Evolutionary conservation across 2,329 filamentous ascomycete species (phyloP), one percentile per base, ranked within the genome.

Genomic region (Bimuria novae-zelandiae): DNA sequence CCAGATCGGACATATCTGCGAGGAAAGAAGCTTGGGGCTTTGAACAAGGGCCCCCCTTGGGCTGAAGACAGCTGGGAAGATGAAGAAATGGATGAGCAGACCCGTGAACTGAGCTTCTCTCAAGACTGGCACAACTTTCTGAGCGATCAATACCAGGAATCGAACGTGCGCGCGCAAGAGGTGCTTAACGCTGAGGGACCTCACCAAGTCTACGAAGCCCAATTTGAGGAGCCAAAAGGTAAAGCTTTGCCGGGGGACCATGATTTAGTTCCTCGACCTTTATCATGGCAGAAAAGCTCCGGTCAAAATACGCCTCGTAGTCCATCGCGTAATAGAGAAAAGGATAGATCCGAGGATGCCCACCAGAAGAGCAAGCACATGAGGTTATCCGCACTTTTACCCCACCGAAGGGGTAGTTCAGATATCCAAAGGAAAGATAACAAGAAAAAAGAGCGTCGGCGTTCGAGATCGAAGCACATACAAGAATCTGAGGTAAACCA

Each of bases 81-180:
- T 40, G 35, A 48, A 7, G 59, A 63, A 1, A 51, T 64, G 51
- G 57, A 60, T 35, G 62, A 65, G 7, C 63, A 59, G 41, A 47
- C 61, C 29, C 54, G 59, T 36, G 51, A 64, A 39, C 39, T 68
- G n/a, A 64, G 61, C 45, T 65, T 68, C 39, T 64, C 61, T 11
- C 64, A 70, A 49, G 69, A 70, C 16, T 71, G 70, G 30, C 69
- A 71, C 36, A 52, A 63, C 27, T 50, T 67, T 4, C 46, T 71
- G 6, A 55, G 56, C 12, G 60, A 67, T 22, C 62, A 64, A 32
- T 67, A 67, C 39, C 56, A 63, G n/a, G 56, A 62, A 33, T 44
- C 50, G 43, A 54, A 41, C 17, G 52, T 61, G 39, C 17, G 14
- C 36, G 25, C 48, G 23, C 53, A 54, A 23, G 53, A 60, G 25